Conservation (phyloP, 768 basidiomycete species). For the Suillus alpinus region DNA sequence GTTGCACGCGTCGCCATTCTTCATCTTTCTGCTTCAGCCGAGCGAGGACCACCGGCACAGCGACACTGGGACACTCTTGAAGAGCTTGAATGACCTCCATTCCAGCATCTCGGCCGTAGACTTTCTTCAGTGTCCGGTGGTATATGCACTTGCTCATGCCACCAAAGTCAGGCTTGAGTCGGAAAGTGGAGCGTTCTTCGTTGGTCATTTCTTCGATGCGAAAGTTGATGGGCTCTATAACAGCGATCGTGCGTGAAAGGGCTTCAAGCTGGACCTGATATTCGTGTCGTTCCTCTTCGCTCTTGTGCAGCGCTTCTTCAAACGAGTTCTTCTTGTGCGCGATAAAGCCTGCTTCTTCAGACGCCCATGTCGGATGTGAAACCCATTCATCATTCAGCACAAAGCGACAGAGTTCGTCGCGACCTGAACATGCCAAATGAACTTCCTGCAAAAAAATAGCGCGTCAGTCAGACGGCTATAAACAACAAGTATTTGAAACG, state of each 20-base stretch:
- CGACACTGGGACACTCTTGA: slow-evolving; percentile 87
- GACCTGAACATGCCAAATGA: slow-evolving; percentile 86
- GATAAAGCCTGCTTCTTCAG: slow-evolving; percentile 92
- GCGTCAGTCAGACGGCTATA: not conserved
- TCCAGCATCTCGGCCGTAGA: slow-evolving; percentile 83
- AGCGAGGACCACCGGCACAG: slow-evolving; percentile 86
- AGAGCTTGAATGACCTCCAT: slow-evolving; percentile 78
- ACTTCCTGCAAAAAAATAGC: slow-evolving; percentile 60
- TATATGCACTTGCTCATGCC: slow-evolving; percentile 85
- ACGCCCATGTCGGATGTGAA: slow-evolving; percentile 97
- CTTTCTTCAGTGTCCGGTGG: slow-evolving; percentile 89
- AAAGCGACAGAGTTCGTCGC: slow-evolving; percentile 91
- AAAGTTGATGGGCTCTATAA: slow-evolving; percentile 82
- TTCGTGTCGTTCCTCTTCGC: slow-evolving; percentile 97
- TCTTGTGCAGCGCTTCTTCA: slow-evolving; percentile 94
- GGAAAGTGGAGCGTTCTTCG: slow-evolving; percentile 81
- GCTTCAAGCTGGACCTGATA: slow-evolving; percentile 95
- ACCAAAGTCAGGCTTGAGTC: slow-evolving; percentile 85
- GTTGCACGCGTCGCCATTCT: slow-evolving; percentile 91
- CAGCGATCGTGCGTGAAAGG: slow-evolving; percentile 82
- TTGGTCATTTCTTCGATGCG: slow-evolving; percentile 86
- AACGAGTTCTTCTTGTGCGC: slow-evolving; percentile 96
- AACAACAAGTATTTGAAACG: slow-evolving; percentile 32
- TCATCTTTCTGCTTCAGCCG: slow-evolving; percentile 93
- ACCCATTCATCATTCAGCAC: slow-evolving; percentile 98